Evolutionary conservation across 495 filamentous ascomycete species (phyloP).

Genomic region (Lepraria neglecta): DNA sequence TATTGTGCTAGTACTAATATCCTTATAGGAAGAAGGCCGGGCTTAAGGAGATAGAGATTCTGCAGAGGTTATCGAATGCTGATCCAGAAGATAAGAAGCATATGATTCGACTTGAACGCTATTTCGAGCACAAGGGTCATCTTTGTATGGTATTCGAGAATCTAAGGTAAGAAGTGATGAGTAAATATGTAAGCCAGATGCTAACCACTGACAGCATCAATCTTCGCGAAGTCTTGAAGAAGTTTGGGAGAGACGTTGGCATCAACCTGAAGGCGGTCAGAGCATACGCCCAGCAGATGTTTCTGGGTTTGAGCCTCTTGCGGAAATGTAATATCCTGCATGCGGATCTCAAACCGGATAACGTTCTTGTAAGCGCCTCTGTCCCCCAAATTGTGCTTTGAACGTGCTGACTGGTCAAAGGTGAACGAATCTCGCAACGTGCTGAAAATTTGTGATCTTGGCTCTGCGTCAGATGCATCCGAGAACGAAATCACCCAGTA

Average conservation of each 20-base stretch:
- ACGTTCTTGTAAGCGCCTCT: constrained; percentile 60
- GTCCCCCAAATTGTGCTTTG: neutral
- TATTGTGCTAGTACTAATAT: constrained; percentile 25
- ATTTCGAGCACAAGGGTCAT: constrained; percentile 92
- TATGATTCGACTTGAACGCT: constrained; percentile 74
- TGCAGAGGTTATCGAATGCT: constrained; percentile 71
- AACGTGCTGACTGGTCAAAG: constrained; percentile 35
- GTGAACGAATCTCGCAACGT: constrained; percentile 78
- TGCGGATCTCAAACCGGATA: constrained; percentile 95
- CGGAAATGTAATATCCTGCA: constrained; percentile 90
- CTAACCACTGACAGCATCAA: constrained; percentile 58
- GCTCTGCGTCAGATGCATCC: constrained; percentile 81
- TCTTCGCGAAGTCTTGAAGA: constrained; percentile 90
- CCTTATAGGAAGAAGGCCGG: constrained; percentile 65
- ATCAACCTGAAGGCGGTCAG: constrained; percentile 81
- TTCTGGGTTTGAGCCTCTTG: constrained; percentile 75
- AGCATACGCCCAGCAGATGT: constrained; percentile 89
- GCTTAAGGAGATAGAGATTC: constrained; percentile 87
- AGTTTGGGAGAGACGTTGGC: constrained; percentile 88
- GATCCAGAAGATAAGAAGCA: constrained; percentile 92
- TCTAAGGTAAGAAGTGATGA: constrained; percentile 42
- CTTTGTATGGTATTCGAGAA: constrained; percentile 97
- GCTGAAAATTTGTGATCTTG: constrained; percentile 92
- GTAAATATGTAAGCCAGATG: neutral
- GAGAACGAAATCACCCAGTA: constrained; percentile 92